Conservation (phyloP, 768 basidiomycete genomes). For the Kwoniella mangroviensis region DNA sequence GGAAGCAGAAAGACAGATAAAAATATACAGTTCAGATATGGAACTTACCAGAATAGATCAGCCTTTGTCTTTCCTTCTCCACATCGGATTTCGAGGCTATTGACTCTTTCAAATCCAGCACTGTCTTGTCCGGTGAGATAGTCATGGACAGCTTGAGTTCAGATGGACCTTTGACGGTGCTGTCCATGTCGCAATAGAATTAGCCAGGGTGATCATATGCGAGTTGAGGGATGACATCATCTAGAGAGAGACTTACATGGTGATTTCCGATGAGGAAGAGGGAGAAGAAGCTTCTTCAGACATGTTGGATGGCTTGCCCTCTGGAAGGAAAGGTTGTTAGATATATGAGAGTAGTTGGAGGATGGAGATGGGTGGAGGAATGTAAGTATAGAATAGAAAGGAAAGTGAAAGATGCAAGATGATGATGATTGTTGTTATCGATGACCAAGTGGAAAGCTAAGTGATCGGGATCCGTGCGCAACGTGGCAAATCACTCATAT, state of each 20-base stretch:
- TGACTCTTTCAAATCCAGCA: slow-evolving; percentile 84
- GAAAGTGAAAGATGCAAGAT: not conserved
- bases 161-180: slow-evolving; percentile 68
- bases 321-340: not conserved
- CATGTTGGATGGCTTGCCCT: not conserved
- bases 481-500: not conserved
- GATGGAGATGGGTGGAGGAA: not conserved
- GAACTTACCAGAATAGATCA: slow-evolving; percentile 81
- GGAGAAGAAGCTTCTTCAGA: slow-evolving; percentile 14
- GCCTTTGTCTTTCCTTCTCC: slow-evolving; percentile 79
- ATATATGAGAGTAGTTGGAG: not conserved
- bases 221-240: slow-evolving; percentile 8
- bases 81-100: slow-evolving; percentile 86
- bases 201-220: not conserved
- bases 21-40: too few species aligned
- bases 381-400: not conserved
- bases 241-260: slow-evolving; percentile 35
- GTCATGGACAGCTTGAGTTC: slow-evolving; percentile 90
- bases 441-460: not conserved
- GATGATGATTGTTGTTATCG: not conserved
- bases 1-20: not conserved
- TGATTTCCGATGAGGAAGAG: slow-evolving; percentile 34
- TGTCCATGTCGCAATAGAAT: slow-evolving; percentile 8
- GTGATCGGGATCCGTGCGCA: not conserved
- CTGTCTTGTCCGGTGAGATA: slow-evolving; percentile 80